phyloP scores from a whole-genome alignment of 2,329 filamentous ascomycete species.

The Lasiodiplodia gonubiensis region DNA sequence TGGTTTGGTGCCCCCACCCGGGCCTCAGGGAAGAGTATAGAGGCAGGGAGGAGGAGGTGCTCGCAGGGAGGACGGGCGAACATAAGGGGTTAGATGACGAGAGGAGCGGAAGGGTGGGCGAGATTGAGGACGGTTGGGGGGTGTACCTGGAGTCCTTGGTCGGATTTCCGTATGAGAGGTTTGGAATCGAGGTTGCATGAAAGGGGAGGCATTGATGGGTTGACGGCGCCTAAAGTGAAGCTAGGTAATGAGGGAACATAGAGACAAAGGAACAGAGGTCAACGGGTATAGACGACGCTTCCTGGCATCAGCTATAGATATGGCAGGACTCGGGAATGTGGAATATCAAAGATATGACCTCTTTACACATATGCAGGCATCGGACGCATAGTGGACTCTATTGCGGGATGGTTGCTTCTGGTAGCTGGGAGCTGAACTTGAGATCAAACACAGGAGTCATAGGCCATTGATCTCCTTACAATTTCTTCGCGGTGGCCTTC shows the following conservation, averaged over 20 bases:
- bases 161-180: slow-evolving; percentile 64
- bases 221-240: not conserved
- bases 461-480: too few relatives aligned
- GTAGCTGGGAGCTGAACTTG: too few relatives aligned
- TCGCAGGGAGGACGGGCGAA: slow-evolving; percentile 81
- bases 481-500: too few relatives aligned
- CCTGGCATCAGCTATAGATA: not conserved
- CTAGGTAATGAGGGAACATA: not conserved
- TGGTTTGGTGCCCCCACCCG: slow-evolving; percentile 88
- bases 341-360: not conserved
- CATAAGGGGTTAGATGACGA: slow-evolving; percentile 61
- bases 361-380: not conserved
- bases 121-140: slow-evolving; percentile 66
- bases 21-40: slow-evolving; percentile 76
- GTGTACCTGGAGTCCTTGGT: slow-evolving; percentile 60
- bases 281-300: not conserved
- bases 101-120: slow-evolving; percentile 56
- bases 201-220: not conserved
- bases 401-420: too few relatives aligned
- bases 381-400: too few relatives aligned
- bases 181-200: slow-evolving; percentile 55
- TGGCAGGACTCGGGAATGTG: not conserved
- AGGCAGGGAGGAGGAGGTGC: slow-evolving; percentile 77
- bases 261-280: not conserved
- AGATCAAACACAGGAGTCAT: too few relatives aligned